Conservation (phyloP, 2,329 filamentous ascomycete genomes). For the Colletotrichum paranaense region DNA sequence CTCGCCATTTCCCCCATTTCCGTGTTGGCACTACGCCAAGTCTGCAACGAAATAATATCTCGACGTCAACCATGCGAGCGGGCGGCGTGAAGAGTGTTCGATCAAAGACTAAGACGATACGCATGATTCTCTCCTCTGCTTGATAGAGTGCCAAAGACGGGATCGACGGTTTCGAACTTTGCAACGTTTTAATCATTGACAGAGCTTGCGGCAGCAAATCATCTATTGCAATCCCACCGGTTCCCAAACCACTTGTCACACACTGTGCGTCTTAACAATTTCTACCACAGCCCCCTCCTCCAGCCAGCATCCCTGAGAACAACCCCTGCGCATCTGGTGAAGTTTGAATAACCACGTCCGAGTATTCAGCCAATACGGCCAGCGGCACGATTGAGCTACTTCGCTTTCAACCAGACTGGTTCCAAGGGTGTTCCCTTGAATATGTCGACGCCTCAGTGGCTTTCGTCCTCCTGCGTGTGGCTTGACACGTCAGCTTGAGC, state of each 20-base stretch:
- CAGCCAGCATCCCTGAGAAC: slow-evolving; percentile 10
- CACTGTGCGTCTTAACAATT: slow-evolving; percentile 20
- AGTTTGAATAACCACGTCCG: slow-evolving; percentile 1
- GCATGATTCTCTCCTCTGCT: not conserved
- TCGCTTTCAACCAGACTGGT: not conserved
- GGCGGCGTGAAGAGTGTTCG: not conserved
- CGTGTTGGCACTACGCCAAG: slow-evolving; percentile 19
- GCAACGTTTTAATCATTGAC: too few species aligned
- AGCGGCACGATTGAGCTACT: not conserved
- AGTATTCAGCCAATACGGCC: not conserved
- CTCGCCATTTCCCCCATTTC: not conserved
- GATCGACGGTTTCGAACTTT: not conserved
- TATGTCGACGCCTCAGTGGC: slow-evolving; percentile 6
- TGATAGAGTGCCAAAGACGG: not conserved
- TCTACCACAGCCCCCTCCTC: slow-evolving; percentile 8
- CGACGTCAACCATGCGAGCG: not conserved
- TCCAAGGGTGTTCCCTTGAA: not conserved
- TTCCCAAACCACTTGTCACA: not conserved
- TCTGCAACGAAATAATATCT: not conserved
- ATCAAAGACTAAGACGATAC: not conserved
- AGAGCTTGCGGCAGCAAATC: not conserved
- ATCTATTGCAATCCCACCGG: not conserved
- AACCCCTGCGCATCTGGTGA: slow-evolving; percentile 1
- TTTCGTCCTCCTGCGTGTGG: not conserved
- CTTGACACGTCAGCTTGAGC: slow-evolving; percentile 2